phyloP scores from a whole-genome alignment of 805 yeast genomes.

The Kluyveromyces lactis region DNA sequence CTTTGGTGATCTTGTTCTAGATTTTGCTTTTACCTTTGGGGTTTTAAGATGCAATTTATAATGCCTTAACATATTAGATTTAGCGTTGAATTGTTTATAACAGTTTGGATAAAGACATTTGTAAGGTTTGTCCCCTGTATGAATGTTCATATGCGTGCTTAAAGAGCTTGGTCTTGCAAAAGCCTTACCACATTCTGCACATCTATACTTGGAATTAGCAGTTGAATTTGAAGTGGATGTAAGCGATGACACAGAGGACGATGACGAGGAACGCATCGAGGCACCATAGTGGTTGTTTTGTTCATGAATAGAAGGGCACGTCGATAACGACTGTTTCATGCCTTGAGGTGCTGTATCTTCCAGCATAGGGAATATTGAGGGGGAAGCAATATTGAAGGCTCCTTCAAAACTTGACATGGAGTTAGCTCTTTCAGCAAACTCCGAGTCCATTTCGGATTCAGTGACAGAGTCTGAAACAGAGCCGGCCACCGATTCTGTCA shows the following conservation, averaged over 20 bases:
- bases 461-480: too few relatives aligned
- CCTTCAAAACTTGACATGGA: too few relatives aligned
- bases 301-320: too few relatives aligned
- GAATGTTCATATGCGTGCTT: conserved; percentile 71
- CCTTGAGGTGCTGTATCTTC: too few relatives aligned
- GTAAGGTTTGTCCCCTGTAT: conserved; percentile 89
- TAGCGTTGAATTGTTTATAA: conserved; percentile 47
- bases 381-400: too few relatives aligned
- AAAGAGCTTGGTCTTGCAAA: conserved; percentile 86
- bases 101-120: conserved; percentile 56
- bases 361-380: too few relatives aligned
- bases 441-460: too few relatives aligned
- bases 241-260: background rate
- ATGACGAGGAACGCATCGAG: background rate
- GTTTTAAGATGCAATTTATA: conserved; percentile 20
- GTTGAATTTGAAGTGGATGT: background rate
- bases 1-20: too few relatives aligned
- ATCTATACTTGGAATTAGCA: conserved; percentile 31
- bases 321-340: too few relatives aligned
- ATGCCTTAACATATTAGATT: conserved; percentile 26
- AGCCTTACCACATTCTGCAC: conserved; percentile 65
- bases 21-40: background rate
- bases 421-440: too few relatives aligned
- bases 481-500: too few relatives aligned
- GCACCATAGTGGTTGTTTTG: too few relatives aligned